Conservation (phyloP, 192 early-diverging fungal genomes). For the Rhizophagus clarus region DNA sequence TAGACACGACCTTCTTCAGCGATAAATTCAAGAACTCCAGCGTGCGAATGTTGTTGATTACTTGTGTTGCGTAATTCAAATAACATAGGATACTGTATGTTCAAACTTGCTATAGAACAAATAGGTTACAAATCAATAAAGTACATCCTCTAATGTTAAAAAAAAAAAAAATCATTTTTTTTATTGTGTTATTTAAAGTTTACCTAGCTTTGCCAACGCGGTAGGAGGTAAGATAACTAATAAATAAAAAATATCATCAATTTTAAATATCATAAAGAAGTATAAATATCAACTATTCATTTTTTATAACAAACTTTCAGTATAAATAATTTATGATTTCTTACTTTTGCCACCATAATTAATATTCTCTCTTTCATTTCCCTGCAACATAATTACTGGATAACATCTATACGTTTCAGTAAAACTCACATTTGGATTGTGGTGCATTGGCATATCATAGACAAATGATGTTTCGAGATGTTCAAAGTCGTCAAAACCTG, state of each 20-base stretch:
- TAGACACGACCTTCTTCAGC: constrained; percentile 96
- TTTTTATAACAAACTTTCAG: neutral
- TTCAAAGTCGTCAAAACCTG: neutral
- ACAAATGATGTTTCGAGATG: neutral
- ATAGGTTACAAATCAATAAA: neutral
- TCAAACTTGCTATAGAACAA: constrained; percentile 63
- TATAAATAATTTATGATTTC: neutral
- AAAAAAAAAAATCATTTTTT: no score
- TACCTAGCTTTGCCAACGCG: constrained; percentile 70
- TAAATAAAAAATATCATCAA: neutral
- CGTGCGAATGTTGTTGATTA: constrained; percentile 70
- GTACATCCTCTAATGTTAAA: neutral
- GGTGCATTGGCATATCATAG: neutral
- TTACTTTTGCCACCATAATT: constrained; percentile 85
- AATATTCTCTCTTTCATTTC: constrained; percentile 70
- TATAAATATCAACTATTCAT: neutral
- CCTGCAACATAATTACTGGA: constrained; percentile 70
- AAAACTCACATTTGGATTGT: constrained; percentile 39
- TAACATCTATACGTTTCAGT: constrained; percentile 66
- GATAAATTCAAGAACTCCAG: constrained; percentile 98
- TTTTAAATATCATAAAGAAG: neutral
- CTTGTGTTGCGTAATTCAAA: constrained; percentile 78
- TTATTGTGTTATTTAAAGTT: neutral
- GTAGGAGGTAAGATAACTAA: constrained; percentile 79
- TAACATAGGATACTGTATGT: constrained; percentile 91